These are phyloP conservation scores for Alectoria sarmentosa DNA, from an alignment of 495 filamentous ascomycete genomes.

Conservation along the genomic window DNA sequence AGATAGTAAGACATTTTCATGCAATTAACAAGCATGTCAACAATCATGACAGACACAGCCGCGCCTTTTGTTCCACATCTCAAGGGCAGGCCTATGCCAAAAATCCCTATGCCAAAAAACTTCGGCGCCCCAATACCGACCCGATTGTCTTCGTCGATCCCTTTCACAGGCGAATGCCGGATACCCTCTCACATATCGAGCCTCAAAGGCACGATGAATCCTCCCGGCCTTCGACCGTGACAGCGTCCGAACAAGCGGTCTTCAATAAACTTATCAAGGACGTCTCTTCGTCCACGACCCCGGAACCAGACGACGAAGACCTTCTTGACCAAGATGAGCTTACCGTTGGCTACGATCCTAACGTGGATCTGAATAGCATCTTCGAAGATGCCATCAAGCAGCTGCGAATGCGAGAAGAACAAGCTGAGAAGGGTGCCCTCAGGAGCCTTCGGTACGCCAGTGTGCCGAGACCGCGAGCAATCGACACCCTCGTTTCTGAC, in stretches of 20 bases:
- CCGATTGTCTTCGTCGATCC: neutral
- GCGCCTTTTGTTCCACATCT: slow-evolving; percentile 14
- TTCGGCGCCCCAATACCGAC: slow-evolving; percentile 9
- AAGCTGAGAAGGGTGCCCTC: neutral
- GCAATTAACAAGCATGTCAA: neutral
- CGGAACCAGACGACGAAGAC: slow-evolving; percentile 17
- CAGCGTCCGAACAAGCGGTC: slow-evolving; percentile 43
- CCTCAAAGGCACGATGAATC: neutral
- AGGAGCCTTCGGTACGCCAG: neutral
- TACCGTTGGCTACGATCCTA: slow-evolving; percentile 2
- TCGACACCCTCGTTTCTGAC: neutral
- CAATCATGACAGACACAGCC: neutral
- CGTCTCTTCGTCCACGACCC: slow-evolving; percentile 30
- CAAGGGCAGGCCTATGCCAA: slow-evolving; percentile 4
- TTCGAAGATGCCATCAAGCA: slow-evolving; percentile 23
- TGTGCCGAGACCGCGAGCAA: slow-evolving; percentile 1
- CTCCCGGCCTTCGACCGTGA: slow-evolving; percentile 44
- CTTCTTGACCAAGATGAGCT: slow-evolving; percentile 10
- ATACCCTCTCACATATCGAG: neutral
- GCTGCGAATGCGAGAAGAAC: neutral
- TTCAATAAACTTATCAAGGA: slow-evolving; percentile 56
- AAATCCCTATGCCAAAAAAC: too few species aligned
- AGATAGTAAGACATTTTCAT: neutral
- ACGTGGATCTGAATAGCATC: slow-evolving; percentile 21
- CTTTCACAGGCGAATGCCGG: neutral